Percentiles rank a stretch among this genome's conserved stretches.
These are phyloP conservation scores for Aspergillus clavatus DNA, from an alignment of 2,329 filamentous ascomycete genomes.

Conservation along the genomic window DNA sequence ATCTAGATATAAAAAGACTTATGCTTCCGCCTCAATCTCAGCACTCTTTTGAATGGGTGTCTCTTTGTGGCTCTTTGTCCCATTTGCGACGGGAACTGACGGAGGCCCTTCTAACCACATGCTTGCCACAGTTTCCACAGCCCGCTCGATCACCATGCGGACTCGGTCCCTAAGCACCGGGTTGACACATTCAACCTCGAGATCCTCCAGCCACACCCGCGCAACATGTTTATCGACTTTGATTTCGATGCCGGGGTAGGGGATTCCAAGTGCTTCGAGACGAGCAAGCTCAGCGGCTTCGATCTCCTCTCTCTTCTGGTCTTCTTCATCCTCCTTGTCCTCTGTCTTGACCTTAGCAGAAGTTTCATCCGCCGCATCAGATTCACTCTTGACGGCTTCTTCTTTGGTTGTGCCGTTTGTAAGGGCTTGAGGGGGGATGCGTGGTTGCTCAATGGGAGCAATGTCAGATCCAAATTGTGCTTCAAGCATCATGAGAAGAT, in stretches of 20 bases:
- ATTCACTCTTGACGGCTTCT: slow-evolving; percentile 13
- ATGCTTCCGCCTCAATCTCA: slow-evolving; percentile 23
- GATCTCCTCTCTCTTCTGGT: slow-evolving; percentile 49
- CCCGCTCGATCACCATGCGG: slow-evolving; percentile 81
- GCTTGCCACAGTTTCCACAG: slow-evolving; percentile 78
- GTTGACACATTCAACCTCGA: slow-evolving; percentile 83
- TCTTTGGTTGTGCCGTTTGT: slow-evolving; percentile 11
- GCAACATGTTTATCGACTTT: slow-evolving; percentile 83
- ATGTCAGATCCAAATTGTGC: slow-evolving; percentile 91
- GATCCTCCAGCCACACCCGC: slow-evolving; percentile 83
- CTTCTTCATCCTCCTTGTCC: slow-evolving; percentile 35
- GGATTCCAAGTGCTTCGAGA: slow-evolving; percentile 77
- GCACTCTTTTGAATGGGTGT: slow-evolving; percentile 13
- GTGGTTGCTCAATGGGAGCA: slow-evolving; percentile 66
- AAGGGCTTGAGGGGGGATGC: slow-evolving; percentile 26
- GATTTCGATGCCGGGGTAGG: slow-evolving; percentile 83
- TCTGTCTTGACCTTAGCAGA: slow-evolving; percentile 12
- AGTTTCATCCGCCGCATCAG: slow-evolving; percentile 11
- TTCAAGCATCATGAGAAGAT: slow-evolving; percentile 93
- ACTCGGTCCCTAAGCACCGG: slow-evolving; percentile 77
- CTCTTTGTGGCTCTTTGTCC: slow-evolving; percentile 15
- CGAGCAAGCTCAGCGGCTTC: slow-evolving; percentile 67
- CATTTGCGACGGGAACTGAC: slow-evolving; percentile 21
- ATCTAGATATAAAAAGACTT: slow-evolving; percentile 7
- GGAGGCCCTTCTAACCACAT: slow-evolving; percentile 46